These are phyloP conservation scores for Neoboletus magnificus DNA, from an alignment of 768 basidiomycete species.

Conservation along the genomic window DNA sequence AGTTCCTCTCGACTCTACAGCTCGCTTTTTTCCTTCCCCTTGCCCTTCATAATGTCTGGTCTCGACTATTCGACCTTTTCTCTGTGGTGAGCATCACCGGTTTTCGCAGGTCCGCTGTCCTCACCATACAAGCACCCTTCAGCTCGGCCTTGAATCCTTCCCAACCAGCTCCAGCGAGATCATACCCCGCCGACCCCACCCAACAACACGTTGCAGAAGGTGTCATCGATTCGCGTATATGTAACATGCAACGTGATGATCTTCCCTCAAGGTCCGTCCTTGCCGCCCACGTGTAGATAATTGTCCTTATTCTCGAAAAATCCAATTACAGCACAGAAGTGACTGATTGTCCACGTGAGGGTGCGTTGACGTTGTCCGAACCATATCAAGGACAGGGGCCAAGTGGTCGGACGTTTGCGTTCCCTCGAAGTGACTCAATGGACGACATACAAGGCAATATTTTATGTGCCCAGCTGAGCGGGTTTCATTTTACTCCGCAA, in stretches of 20 bases:
- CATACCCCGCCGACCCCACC: constrained; percentile 28
- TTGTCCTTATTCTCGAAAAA: constrained; percentile 11
- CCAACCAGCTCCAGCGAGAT: constrained; percentile 20
- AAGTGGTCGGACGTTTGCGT: constrained; percentile 3
- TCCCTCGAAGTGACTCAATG: constrained; percentile 12
- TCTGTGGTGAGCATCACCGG: constrained; percentile 14
- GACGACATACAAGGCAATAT: constrained; percentile 26
- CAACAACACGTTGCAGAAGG: constrained; percentile 28
- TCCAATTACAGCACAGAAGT: constrained; percentile 19
- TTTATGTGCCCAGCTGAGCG: constrained; percentile 23
- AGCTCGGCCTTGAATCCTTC: constrained; percentile 30
- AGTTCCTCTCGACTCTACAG: constrained; percentile 2
- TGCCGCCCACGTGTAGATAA: constrained; percentile 22
- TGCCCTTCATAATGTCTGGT: constrained; percentile 15
- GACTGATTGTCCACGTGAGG: constrained; percentile 25
- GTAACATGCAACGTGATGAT: constrained; percentile 31
- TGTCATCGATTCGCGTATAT: constrained; percentile 28
- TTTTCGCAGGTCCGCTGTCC: not conserved
- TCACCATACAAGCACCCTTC: constrained; percentile 3
- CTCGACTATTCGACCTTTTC: constrained; percentile 31
- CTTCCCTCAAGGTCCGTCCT: constrained; percentile 34
- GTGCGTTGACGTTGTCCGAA: constrained; percentile 11
- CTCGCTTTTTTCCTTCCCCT: not conserved
- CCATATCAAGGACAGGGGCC: constrained; percentile 23
- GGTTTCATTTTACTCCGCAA: constrained; percentile 24